Evolutionary conservation across 2,329 filamentous ascomycete species (phyloP).

Genomic region (Exophiala xenobiotica): DNA sequence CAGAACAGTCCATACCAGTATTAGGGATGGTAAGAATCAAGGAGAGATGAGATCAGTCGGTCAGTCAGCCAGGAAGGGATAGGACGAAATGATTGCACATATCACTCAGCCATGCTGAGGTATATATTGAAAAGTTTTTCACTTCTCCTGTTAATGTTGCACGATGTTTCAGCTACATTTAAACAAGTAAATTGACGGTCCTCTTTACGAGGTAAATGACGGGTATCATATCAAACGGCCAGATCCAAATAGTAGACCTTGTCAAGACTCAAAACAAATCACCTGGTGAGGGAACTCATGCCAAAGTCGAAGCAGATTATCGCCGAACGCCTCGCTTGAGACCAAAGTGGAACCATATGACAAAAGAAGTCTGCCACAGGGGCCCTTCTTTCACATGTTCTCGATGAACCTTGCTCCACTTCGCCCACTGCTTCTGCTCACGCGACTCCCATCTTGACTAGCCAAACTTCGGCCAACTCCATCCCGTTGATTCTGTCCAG

Average conservation of each 20-base stretch:
- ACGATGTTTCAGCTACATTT: too few relatives aligned
- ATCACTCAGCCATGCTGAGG: too few relatives aligned
- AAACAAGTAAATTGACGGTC: neutral
- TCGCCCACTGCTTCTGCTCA: constrained; percentile 29
- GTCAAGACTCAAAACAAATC: neutral
- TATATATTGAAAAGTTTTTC: too few relatives aligned
- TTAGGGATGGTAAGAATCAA: too few relatives aligned
- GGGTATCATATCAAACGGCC: constrained; percentile 16
- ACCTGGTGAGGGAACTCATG: too few relatives aligned
- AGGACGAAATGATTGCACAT: too few relatives aligned
- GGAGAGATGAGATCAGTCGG: too few relatives aligned
- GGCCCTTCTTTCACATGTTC: constrained; percentile 33
- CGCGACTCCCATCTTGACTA: constrained; percentile 45
- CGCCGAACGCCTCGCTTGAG: constrained; percentile 15
- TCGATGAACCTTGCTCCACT: constrained; percentile 44
- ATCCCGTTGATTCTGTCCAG: constrained; percentile 37
- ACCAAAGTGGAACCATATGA: neutral
- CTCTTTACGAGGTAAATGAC: constrained; percentile 3
- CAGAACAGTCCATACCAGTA: constrained; percentile 19
- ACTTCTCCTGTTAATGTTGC: too few relatives aligned
- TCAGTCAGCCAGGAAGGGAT: too few relatives aligned
- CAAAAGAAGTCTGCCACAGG: too few relatives aligned
- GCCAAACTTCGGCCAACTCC: constrained; percentile 44
- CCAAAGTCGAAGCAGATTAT: neutral
- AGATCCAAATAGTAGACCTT: neutral